Conservation (phyloP, 2,329 filamentous ascomycete species). For the Gnomoniopsis smithogilvyi region DNA sequence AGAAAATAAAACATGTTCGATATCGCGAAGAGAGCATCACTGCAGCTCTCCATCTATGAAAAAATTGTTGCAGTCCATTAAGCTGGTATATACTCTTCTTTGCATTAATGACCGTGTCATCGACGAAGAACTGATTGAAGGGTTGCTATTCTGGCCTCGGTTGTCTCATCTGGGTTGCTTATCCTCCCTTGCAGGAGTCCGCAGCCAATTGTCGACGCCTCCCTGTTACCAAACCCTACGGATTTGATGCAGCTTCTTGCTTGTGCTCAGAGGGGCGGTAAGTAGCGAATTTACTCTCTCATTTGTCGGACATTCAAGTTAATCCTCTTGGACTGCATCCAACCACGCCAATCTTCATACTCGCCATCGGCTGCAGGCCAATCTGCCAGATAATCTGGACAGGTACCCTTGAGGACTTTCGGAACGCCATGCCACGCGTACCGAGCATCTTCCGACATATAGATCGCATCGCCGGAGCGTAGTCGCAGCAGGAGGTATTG, state of each 20-base stretch:
- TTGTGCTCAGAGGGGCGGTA: not conserved
- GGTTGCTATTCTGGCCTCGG: too few relatives aligned
- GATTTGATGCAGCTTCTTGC: not conserved
- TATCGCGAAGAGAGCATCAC: too few relatives aligned
- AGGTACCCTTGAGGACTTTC: constrained; percentile 76
- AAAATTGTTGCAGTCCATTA: too few relatives aligned
- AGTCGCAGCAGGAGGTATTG: constrained; percentile 62
- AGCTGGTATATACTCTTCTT: too few relatives aligned
- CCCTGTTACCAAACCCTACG: too few relatives aligned
- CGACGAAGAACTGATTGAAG: too few relatives aligned
- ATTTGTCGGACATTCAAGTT: constrained; percentile 95
- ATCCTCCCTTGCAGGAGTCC: too few relatives aligned
- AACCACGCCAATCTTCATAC: constrained; percentile 72
- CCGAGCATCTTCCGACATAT: constrained; percentile 78
- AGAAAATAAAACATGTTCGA: too few relatives aligned
- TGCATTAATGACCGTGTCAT: too few relatives aligned
- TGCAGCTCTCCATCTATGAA: too few relatives aligned
- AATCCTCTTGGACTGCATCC: constrained; percentile 84
- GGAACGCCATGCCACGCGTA: constrained; percentile 97
- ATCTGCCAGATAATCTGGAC: constrained; percentile 67
- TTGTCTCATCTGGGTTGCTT: too few relatives aligned
- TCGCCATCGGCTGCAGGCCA: constrained; percentile 64
- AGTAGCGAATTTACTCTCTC: constrained; percentile 42
- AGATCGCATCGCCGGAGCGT: constrained; percentile 81
- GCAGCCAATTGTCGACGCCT: too few relatives aligned